Conservation (phyloP, 2,329 filamentous ascomycete genomes). For the Cladorrhinum sp. region DNA sequence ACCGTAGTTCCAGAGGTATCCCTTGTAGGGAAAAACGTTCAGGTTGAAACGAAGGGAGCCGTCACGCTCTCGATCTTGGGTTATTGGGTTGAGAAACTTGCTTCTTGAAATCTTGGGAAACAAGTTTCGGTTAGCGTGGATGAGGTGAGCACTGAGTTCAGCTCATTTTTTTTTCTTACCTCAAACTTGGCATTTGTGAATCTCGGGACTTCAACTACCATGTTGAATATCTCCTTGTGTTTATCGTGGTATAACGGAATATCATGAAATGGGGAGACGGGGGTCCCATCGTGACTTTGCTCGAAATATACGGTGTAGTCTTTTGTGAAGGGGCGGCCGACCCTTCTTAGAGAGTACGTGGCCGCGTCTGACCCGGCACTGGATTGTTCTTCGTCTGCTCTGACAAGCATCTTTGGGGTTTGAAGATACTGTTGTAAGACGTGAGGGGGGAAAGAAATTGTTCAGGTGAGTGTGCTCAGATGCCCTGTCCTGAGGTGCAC, state of each 20-base stretch:
- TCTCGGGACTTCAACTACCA: conserved; percentile 97
- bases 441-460: neutral
- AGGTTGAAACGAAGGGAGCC: conserved; percentile 97
- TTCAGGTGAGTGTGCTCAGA: neutral
- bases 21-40: conserved; percentile 99
- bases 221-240: conserved; percentile 93
- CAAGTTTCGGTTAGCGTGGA: no score
- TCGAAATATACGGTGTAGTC: conserved; percentile 97
- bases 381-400: neutral
- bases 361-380: neutral
- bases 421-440: neutral
- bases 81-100: conserved; percentile 94
- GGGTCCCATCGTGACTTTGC: conserved; percentile 63
- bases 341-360: conserved; percentile 73
- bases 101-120: conserved; percentile 89
- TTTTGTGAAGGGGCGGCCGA: conserved; percentile 83
- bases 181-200: conserved; percentile 99
- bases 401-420: neutral
- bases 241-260: conserved; percentile 95
- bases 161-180: conserved; percentile 47
- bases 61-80: conserved; percentile 98
- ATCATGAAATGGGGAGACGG: conserved; percentile 95
- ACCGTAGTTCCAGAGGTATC: conserved; percentile 99
- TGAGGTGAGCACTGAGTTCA: neutral
- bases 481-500: neutral